Conservation (phyloP, 148 eudicot species). For the Simmondsia chinensis region DNA sequence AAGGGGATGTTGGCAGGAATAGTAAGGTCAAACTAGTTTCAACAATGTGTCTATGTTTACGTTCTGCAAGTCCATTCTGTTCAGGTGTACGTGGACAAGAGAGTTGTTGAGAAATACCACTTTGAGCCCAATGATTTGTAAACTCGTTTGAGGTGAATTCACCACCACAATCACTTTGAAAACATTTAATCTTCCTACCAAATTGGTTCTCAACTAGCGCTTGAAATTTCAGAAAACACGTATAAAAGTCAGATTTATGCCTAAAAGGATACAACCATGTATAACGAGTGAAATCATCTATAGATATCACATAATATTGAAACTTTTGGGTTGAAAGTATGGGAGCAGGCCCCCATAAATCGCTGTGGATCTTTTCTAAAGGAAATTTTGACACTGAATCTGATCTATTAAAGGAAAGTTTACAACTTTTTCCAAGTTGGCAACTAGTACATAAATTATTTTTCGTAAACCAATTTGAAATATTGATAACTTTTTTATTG, state of each 20-base stretch:
- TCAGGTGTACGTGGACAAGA: slow-evolving; percentile 4
- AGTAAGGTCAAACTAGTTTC: no score
- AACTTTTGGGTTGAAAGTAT: not conserved
- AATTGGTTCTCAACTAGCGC: not conserved
- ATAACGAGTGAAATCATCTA: slow-evolving; percentile 4
- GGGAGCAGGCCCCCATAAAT: slow-evolving; percentile 5
- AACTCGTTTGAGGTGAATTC: not conserved
- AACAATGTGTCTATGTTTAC: not conserved
- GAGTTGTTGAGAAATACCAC: not conserved
- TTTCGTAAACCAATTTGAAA: no score
- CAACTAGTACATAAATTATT: no score
- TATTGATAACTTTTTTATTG: not conserved
- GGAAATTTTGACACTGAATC: no score
- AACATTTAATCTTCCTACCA: not conserved
- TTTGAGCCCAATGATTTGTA: not conserved
- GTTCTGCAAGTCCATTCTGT: not conserved
- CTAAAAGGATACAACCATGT: slow-evolving; percentile 4
- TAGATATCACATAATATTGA: slow-evolving; percentile 1
- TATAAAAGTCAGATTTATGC: not conserved
- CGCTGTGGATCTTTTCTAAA: not conserved
- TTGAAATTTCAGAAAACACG: not conserved
- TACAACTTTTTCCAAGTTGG: not conserved
- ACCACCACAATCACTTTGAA: slow-evolving; percentile 5
- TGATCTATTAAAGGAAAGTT: not conserved
- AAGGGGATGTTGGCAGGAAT: no score